phyloP scores from a whole-genome alignment of 2,329 filamentous ascomycete genomes.

The Beauveria brongniartii region DNA sequence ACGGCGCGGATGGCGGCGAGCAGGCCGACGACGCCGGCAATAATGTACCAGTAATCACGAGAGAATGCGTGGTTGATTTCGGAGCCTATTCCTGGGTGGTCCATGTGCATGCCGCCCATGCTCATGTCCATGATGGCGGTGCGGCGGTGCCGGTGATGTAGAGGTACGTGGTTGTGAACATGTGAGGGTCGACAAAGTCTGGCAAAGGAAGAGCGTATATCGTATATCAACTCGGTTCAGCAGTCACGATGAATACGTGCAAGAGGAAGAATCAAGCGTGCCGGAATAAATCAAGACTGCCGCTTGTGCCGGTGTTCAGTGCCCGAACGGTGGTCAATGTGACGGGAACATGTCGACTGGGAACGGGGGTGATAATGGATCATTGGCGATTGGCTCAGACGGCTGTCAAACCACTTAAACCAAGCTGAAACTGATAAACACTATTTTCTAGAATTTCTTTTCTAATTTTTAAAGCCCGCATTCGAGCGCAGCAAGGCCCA shows the following conservation, averaged over 20 bases:
- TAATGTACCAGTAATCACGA: constrained; percentile 50
- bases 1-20: constrained; percentile 33
- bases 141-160: neutral
- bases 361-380: neutral
- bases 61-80: constrained; percentile 43
- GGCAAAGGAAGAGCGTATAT: no score
- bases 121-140: constrained; percentile 19
- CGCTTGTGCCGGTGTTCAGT: neutral
- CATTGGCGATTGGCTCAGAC: neutral
- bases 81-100: constrained; percentile 31
- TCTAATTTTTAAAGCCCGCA: neutral
- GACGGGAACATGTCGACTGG: neutral
- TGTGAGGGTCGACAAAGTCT: neutral
- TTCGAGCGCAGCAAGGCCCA: neutral
- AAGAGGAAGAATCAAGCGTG: neutral
- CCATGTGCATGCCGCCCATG: constrained; percentile 23
- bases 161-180: neutral
- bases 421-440: neutral
- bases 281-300: neutral
- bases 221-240: no score
- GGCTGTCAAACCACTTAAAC: neutral
- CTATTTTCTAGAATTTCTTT: neutral
- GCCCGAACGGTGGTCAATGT: neutral
- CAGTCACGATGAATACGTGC: no score
- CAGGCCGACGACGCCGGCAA: constrained; percentile 39